Percentiles rank a stretch among this genome's conserved stretches.
Conservation (phyloP, 2,329 filamentous ascomycete species). For the Coniochaeta sp. region DNA sequence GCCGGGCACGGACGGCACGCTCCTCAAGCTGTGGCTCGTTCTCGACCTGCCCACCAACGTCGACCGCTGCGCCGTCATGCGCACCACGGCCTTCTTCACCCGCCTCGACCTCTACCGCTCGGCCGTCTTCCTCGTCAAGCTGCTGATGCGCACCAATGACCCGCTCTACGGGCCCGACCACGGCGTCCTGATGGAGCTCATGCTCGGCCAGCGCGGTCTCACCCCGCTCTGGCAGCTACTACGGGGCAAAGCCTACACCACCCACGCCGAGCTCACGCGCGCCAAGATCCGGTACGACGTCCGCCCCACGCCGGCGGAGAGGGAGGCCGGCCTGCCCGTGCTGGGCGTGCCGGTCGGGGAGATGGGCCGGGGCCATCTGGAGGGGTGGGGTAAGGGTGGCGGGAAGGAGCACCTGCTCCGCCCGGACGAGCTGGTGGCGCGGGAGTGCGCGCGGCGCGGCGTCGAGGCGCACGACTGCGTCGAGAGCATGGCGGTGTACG, state of each 20-base stretch:
- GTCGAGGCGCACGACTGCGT: constrained; percentile 47
- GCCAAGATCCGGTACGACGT: constrained; percentile 53
- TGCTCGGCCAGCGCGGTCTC: constrained; percentile 52
- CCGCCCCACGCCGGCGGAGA: constrained; percentile 17
- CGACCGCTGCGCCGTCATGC: constrained; percentile 47
- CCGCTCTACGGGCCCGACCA: constrained; percentile 47
- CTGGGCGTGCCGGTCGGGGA: constrained; percentile 44
- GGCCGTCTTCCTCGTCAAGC: constrained; percentile 62
- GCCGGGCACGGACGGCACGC: constrained; percentile 30
- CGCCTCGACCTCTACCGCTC: constrained; percentile 53
- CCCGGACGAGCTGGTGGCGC: constrained; percentile 51
- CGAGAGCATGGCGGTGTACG: constrained; percentile 54
- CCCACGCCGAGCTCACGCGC: constrained; percentile 41
- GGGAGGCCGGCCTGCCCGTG: constrained; percentile 22
- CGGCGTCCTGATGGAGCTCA: constrained; percentile 43
- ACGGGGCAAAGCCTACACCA: constrained; percentile 43
- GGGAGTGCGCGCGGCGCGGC: constrained; percentile 45
- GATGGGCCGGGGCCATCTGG: constrained; percentile 44
- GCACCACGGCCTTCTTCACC: constrained; percentile 45
- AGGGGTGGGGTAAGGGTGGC: constrained; percentile 52
- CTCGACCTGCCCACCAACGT: constrained; percentile 57
- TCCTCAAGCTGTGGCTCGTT: constrained; percentile 66
- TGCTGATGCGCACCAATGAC: constrained; percentile 62
- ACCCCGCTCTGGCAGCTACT: constrained; percentile 54
- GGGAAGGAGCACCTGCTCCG: constrained; percentile 37